Evolutionary conservation across 2,329 filamentous ascomycete species (phyloP).

Genomic region (Xylariomycetidae sp.): DNA sequence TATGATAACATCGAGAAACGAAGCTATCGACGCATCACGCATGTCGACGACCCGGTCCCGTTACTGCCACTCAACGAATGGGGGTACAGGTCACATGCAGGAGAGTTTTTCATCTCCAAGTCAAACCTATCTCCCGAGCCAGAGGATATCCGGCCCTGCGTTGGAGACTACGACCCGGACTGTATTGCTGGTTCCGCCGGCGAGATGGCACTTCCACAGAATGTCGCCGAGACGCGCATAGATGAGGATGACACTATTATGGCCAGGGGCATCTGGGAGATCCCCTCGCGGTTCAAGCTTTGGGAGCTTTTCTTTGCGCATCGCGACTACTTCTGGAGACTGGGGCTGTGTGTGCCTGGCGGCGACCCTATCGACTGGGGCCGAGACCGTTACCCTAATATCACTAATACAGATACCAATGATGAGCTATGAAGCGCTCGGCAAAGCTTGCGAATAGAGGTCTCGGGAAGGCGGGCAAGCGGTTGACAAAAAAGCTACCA

Average conservation of each 20-base stretch:
- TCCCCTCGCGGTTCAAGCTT: conserved; percentile 59
- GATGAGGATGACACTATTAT: conserved; percentile 18
- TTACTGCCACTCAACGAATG: conserved; percentile 80
- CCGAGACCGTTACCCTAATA: conserved; percentile 40
- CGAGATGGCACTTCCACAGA: conserved; percentile 18
- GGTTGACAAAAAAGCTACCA: too few relatives aligned
- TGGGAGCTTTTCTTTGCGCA: conserved; percentile 94
- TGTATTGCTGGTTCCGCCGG: conserved; percentile 63
- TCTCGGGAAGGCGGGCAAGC: too few relatives aligned
- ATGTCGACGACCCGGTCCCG: conserved; percentile 81
- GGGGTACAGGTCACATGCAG: conserved; percentile 79
- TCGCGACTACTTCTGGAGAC: conserved; percentile 91
- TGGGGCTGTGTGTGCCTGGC: conserved; percentile 83
- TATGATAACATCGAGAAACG: conserved; percentile 27
- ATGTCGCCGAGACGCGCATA: conserved; percentile 11
- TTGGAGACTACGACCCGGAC: conserved; percentile 60
- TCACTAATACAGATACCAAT: conserved; percentile 24
- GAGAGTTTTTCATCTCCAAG: conserved; percentile 82
- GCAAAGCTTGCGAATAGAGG: too few relatives aligned
- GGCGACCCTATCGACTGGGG: conserved; percentile 66
- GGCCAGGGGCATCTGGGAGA: conserved; percentile 47
- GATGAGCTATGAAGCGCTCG: conserved; percentile 35
- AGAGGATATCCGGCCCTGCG: conserved; percentile 64
- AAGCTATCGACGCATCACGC: conserved; percentile 73
- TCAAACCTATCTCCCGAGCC: conserved; percentile 59